Evolutionary conservation across 2,329 filamentous ascomycete species (phyloP), one percentile per base, ranked within the genome.

Genomic region (Monilinia polystroma): DNA sequence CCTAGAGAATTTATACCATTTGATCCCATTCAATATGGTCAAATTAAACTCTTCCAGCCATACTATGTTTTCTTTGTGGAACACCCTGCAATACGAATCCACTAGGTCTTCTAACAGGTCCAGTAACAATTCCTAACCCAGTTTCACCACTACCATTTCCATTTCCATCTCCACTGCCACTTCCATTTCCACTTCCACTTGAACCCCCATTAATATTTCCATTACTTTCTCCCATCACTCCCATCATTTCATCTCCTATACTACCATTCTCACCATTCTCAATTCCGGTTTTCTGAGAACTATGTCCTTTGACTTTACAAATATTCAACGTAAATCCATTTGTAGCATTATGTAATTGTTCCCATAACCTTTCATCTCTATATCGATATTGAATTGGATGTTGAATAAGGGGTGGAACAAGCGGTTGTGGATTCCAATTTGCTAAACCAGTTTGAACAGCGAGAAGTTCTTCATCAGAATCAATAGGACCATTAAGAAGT

Each of bases 401-500:
- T 70, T 88, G 85, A 2, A 85, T 76, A 4, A 81, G 85, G 75
- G 91, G 87, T 10, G 88, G 86, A 38, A 92, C 84, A 5, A 96
- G 80, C 0, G 94, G 93, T 70, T 89, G 87, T 0, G 94, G 93
- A 54, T 87, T 88, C 80, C 91, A 92, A 64, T 87, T 86, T 32
- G 87, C 83, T 64, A 94, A 84, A 10, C 91, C 91, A 43, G 85
- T 83, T 92, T 98, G 97, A 63, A 98, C 91, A 0, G 90, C 85
- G 59, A 93, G 89, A 62, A 92, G 92, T 78, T 99, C 95, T 80
- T 98, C 95, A 76, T 99, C 95, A 2, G 91, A 95, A 77, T 99
- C 95, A 49, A 99, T 87, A 1, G 92, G 90, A 3, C 88, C 91
- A 7, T 87, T 88, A 69, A 92, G 91, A 67, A 86, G 86, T 57